Conservation (phyloP, 768 basidiomycete species). For the Fistulinella prunicolor region DNA sequence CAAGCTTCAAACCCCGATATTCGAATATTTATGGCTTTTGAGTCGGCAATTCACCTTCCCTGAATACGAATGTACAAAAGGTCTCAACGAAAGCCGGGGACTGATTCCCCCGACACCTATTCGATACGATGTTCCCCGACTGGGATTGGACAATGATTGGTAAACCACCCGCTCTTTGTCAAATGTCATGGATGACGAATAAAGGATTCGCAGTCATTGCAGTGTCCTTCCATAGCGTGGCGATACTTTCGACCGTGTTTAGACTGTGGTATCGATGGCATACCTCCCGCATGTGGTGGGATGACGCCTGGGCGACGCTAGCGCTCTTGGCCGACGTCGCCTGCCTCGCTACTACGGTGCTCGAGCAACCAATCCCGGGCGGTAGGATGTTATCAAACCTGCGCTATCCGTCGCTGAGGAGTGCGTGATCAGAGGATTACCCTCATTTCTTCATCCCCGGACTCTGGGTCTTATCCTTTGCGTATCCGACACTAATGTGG, state of each 20-base stretch:
- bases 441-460: background rate
- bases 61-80: background rate
- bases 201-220: background rate
- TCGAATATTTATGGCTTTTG: background rate
- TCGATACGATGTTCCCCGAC: background rate
- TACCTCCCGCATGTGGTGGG: constrained; percentile 16
- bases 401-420: background rate
- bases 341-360: background rate
- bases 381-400: background rate
- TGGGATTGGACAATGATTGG: constrained; percentile 6
- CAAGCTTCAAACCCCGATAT: too few relatives aligned
- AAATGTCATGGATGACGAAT: background rate
- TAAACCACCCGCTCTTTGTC: background rate
- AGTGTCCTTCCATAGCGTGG: constrained; percentile 2
- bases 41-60: background rate
- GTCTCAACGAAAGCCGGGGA: background rate
- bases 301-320: constrained; percentile 13
- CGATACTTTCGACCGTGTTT: constrained; percentile 11
- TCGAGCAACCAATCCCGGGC: background rate
- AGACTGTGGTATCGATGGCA: constrained; percentile 16
- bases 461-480: constrained; percentile 14
- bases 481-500: constrained; percentile 16
- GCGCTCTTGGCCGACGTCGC: constrained; percentile 6
- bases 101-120: background rate
- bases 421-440: background rate